Evolutionary conservation across 176 grass and related monocot genomes (phyloP).

Genomic region (Carex myosuroides): DNA sequence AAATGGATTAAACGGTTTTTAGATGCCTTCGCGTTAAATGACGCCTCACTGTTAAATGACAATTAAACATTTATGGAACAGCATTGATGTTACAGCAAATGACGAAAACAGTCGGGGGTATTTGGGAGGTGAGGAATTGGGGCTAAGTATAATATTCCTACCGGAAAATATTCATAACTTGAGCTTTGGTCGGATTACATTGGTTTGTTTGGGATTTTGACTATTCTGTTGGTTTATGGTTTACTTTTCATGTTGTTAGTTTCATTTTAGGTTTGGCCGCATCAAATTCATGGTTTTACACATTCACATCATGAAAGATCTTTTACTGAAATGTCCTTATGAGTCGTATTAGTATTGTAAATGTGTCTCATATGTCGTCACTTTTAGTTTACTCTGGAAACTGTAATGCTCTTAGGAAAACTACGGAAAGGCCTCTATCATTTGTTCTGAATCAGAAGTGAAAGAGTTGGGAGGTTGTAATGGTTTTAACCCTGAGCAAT

Average conservation of each 20-base stretch:
- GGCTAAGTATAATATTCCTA: background rate
- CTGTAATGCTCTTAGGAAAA: constrained; percentile 31
- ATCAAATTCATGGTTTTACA: background rate
- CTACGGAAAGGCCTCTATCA: constrained; percentile 76
- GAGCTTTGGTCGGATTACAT: background rate
- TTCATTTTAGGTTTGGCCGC: background rate
- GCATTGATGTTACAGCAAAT: too few relatives aligned
- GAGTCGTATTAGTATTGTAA: background rate
- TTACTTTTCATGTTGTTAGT: background rate
- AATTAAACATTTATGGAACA: background rate
- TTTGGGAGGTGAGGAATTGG: background rate
- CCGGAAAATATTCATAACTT: background rate
- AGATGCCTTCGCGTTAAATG: background rate
- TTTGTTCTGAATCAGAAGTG: constrained; percentile 60
- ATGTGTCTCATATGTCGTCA: background rate
- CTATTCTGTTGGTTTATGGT: background rate
- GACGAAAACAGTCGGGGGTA: background rate
- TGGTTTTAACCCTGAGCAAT: constrained; percentile 52
- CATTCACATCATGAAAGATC: background rate
- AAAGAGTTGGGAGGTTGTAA: constrained; percentile 53
- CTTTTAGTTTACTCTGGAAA: background rate
- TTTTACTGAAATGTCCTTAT: background rate
- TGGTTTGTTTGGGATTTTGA: background rate
- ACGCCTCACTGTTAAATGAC: background rate
- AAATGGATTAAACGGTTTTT: background rate